Evolutionary conservation across 345 rosid species (phyloP).

Genomic region (Draba incana): DNA sequence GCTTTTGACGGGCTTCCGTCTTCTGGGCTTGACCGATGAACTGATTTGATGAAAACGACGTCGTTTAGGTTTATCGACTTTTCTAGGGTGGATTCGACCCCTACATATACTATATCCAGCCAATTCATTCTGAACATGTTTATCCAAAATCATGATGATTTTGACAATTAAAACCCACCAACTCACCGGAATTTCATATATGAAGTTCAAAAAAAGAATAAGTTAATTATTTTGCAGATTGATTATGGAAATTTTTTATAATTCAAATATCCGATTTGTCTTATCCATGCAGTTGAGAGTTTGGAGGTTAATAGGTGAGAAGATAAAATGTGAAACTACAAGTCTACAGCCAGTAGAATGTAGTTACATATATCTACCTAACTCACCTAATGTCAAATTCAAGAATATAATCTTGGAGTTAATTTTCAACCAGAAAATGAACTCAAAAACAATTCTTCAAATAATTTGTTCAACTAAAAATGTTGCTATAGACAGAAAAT

Average conservation of each 20-base stretch:
- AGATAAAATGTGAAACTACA: slow-evolving; percentile 24
- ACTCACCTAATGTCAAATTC: slow-evolving; percentile 28
- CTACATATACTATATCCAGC: not conserved
- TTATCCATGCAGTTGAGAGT: not conserved
- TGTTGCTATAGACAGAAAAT: not conserved
- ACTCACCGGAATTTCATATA: not conserved
- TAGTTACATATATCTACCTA: slow-evolving; percentile 31
- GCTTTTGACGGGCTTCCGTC: no score
- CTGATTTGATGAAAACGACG: no score
- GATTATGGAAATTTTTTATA: not conserved
- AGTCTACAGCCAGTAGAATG: slow-evolving; percentile 25
- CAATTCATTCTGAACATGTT: not conserved
- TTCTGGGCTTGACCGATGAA: no score
- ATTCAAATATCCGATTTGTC: slow-evolving; percentile 4
- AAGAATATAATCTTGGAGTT: slow-evolving; percentile 18
- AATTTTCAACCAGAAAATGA: slow-evolving; percentile 21
- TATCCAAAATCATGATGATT: not conserved
- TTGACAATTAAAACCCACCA: slow-evolving; percentile 18
- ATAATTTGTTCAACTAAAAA: slow-evolving; percentile 7
- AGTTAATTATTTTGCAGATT: not conserved
- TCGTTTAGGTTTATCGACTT: no score
- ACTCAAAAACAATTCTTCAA: not conserved
- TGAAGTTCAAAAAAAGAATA: not conserved
- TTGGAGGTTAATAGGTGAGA: slow-evolving; percentile 24
- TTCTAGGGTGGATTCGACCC: no score